Evolutionary conservation across 2,329 filamentous ascomycete genomes (phyloP), one percentile per base, ranked within the genome.

Genomic region (Alternaria burnsii): DNA sequence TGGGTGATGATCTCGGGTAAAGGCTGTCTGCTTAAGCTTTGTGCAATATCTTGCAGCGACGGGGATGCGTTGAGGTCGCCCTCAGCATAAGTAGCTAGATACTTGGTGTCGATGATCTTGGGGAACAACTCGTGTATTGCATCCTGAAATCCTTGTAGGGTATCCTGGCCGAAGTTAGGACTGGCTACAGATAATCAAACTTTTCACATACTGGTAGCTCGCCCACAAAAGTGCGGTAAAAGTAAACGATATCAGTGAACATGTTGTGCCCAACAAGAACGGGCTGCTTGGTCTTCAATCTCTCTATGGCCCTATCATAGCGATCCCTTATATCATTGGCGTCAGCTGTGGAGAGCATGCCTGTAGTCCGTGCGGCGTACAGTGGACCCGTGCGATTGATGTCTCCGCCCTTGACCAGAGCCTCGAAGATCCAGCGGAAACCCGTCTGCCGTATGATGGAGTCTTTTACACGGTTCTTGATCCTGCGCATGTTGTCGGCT

Each of bases 251-350:
- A 66, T 91, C 88, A 2, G 85, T 83, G 63, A 91, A 86, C 59
- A 87, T 81, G 67, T 91, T 91, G 76, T 91, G 88, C 0, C 88
- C 88, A 3, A 91, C 82, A 0, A 91, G 68, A 0, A 87, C 79
- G 2, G 83, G 81, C 14, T 82, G 80, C 20, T 80, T 82, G 20
- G 76, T 71, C 43, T 79, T 80, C 12, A 89, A 70, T 5, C 78
- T 73, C 5, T 74, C 67, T 53, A 82, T 77, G 0, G 79, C 79
- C 18, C 78, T 76, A 34, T 78, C 66, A 48, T 82, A 81, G 32
- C 78, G 75, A 34, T 73, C 70, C 32, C 74, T 77, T 59, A 76
- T 71, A 41, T 77, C 70, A 18, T 76, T 58, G 41, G 76, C 50
- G 55, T 81, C 78, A 2, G 70, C 73, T 22, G 76, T 78, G 38